phyloP scores from a whole-genome alignment of 106 monocot species.

The Agapanthus africanus region DNA sequence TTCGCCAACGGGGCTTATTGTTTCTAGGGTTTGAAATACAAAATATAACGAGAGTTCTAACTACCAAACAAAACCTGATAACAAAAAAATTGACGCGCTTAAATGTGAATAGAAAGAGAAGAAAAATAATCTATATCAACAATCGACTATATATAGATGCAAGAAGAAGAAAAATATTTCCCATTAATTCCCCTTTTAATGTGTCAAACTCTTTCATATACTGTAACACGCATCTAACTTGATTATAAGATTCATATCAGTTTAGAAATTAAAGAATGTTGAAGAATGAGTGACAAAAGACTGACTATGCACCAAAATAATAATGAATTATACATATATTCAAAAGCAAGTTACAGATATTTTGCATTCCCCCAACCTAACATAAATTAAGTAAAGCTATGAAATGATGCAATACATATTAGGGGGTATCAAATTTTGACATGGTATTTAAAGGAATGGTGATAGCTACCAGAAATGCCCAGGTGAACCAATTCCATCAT shows the following conservation, averaged over 20 bases:
- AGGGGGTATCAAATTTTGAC: background rate
- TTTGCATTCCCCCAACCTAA: slow-evolving; percentile 4
- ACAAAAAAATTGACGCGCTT: background rate
- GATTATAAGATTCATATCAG: background rate
- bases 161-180: background rate
- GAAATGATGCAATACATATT: background rate
- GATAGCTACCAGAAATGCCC: slow-evolving; percentile 13
- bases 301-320: background rate
- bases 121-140: too few relatives aligned
- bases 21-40: too few relatives aligned
- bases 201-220: background rate
- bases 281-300: background rate
- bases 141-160: too few relatives aligned
- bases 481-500: slow-evolving; percentile 3
- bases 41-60: too few relatives aligned
- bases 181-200: background rate
- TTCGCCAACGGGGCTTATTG: too few relatives aligned
- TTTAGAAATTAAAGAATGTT: background rate
- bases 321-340: slow-evolving; percentile 5
- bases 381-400: background rate
- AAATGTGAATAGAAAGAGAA: background rate
- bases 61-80: too few relatives aligned
- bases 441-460: slow-evolving; percentile 2
- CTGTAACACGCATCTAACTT: background rate
- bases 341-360: slow-evolving; percentile 7